A percentile compares a stretch with the other conserved stretches of the same genome.
Evolutionary conservation across 352 stramenopile species (phyloP).

Genomic region (Globisporangium orthogonon): DNA sequence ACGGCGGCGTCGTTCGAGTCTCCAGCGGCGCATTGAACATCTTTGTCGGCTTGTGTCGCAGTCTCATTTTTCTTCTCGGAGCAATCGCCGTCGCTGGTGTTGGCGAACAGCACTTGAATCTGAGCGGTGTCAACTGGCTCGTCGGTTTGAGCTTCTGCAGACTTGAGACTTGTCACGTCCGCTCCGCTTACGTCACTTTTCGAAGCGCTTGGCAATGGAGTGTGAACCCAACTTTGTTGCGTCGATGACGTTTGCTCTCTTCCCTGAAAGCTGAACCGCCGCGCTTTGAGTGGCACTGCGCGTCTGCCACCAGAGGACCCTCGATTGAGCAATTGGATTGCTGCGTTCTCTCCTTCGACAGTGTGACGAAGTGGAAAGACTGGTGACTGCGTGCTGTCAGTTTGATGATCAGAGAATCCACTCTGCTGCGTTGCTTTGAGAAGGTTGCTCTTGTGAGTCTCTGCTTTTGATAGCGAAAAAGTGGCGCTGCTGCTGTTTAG

Average conservation of each 20-base stretch:
- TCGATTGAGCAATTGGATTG: constrained; percentile 7
- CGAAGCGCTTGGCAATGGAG: not conserved
- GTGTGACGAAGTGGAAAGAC: constrained; percentile 10
- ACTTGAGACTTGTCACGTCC: not conserved
- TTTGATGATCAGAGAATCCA: not conserved
- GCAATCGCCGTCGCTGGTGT: not conserved
- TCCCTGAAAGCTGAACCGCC: constrained; percentile 10
- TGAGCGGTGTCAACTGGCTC: not conserved
- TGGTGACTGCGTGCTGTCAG: not conserved
- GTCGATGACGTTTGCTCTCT: not conserved
- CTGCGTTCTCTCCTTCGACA: not conserved
- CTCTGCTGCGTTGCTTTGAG: not conserved
- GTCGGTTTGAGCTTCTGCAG: not conserved
- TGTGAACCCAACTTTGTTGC: not conserved
- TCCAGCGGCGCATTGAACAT: not conserved
- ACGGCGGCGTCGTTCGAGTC: not conserved
- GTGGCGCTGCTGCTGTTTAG: not conserved
- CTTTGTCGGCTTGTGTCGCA: not conserved
- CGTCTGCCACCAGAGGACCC: not conserved
- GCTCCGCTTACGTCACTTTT: not conserved
- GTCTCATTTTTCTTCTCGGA: not conserved
- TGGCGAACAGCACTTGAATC: not conserved
- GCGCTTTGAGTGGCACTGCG: constrained; percentile 1
- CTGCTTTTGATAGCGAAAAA: not conserved
- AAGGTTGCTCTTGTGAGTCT: not conserved